Conservation (phyloP, 768 basidiomycete genomes). For the Sarcodon sp. region DNA sequence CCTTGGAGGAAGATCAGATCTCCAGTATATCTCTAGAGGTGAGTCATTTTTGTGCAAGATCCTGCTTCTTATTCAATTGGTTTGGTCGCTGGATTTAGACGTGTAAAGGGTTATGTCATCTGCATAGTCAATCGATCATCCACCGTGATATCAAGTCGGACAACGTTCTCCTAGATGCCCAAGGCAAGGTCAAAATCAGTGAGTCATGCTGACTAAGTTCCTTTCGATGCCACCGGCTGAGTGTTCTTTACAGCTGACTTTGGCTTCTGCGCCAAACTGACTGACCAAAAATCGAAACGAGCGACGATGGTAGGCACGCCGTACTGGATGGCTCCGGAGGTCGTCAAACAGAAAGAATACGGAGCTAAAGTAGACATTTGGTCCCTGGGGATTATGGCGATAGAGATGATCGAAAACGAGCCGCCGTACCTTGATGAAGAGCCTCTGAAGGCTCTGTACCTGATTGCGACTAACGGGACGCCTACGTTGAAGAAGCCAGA, state of each 20-base stretch:
- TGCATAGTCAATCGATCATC: constrained; percentile 91
- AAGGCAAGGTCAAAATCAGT: constrained; percentile 97
- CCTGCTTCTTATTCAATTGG: constrained; percentile 2
- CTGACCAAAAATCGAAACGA: constrained; percentile 92
- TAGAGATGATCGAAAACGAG: constrained; percentile 98
- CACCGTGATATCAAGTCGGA: constrained; percentile 97
- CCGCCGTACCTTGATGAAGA: constrained; percentile 95
- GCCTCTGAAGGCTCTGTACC: constrained; percentile 84
- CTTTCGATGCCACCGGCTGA: background rate
- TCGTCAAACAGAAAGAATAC: constrained; percentile 95
- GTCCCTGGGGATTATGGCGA: constrained; percentile 97
- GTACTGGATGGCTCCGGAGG: constrained; percentile 99
- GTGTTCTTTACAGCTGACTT: constrained; percentile 61
- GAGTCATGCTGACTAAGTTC: constrained; percentile 19
- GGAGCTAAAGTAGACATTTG: constrained; percentile 95
- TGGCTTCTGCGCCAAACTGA: constrained; percentile 92
- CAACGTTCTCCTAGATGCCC: constrained; percentile 86
- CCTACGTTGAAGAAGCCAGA: constrained; percentile 97
- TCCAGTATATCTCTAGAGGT: constrained; percentile 88
- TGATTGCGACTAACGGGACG: constrained; percentile 97
- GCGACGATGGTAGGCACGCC: constrained; percentile 99
- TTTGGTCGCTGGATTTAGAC: constrained; percentile 36
- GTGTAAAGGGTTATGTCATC: constrained; percentile 86
- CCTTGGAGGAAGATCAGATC: constrained; percentile 91
- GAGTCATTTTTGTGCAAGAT: constrained; percentile 13